Evolutionary conservation across 495 filamentous ascomycete genomes (phyloP), one percentile per base, ranked within the genome.

Genomic region (Chlorociboria aeruginascens): DNA sequence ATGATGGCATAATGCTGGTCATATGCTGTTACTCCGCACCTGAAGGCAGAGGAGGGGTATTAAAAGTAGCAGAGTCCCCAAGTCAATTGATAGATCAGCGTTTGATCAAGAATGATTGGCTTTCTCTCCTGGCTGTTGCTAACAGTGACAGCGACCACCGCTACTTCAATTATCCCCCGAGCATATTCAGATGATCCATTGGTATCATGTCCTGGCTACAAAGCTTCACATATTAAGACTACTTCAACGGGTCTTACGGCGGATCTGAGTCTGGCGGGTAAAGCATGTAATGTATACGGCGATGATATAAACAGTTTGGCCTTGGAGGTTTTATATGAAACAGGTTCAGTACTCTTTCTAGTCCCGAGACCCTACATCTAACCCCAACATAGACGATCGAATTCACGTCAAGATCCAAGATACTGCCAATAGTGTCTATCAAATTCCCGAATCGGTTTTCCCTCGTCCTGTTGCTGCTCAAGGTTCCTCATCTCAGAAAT

Each of bases 341-440:
- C 76, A 7, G 74, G 84, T 88, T 25, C 56, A 63, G 76, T 70
- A 31, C 40, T 28, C 37, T 14, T 32, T 32, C 33, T 32, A 31
- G 49, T 55, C 45, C 64, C 50, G 42, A 11, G 7, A 11, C 38
- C 8, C 11, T 20, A 10, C 40, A 12, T n/a, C 17, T 20, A 43
- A 14, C 41, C 10, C n/a, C 1, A 16, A 30, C 29, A 32, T 11
- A 89, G 85, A 83, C 34, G 70, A 73, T 25, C 82, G 87, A 13
- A 77, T 93, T 8, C 87, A 92, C 62, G 82, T 93, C 53, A 79
- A 84, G 59, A 89, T 95, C 48, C 77, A 83, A 48, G 87, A 93
- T 63, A 67, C 75, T 20, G 77, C 71, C n/a, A 76, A 86, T 45
- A 68, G 76, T 43, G 77, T 85, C 16, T 95, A 89, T 56, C 83